These are phyloP conservation scores for Pythium vanterpoolii DNA, from an alignment of 352 stramenopile species.

Conservation along the genomic window DNA sequence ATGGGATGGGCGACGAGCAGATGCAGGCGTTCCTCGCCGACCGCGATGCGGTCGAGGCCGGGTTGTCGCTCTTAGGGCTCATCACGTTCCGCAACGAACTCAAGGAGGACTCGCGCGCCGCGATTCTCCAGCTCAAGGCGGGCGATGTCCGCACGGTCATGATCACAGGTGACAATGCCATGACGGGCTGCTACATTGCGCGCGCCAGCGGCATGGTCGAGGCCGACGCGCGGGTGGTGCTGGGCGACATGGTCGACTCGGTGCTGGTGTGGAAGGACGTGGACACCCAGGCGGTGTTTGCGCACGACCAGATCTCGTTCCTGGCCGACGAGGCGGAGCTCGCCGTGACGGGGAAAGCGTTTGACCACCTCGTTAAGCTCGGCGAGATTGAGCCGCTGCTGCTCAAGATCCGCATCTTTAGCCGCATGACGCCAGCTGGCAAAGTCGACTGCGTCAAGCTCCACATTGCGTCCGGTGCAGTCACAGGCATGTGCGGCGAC, in stretches of 20 bases:
- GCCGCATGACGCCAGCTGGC: slow-evolving; percentile 46
- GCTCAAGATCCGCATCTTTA: slow-evolving; percentile 46
- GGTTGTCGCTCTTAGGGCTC: slow-evolving; percentile 63
- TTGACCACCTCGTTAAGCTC: slow-evolving; percentile 38
- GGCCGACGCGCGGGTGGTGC: slow-evolving; percentile 31
- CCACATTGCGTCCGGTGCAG: slow-evolving; percentile 39
- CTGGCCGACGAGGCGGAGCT: slow-evolving; percentile 33
- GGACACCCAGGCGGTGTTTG: slow-evolving; percentile 33
- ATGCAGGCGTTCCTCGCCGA: slow-evolving; percentile 12
- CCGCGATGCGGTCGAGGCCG: slow-evolving; percentile 46
- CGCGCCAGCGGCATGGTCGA: slow-evolving; percentile 39
- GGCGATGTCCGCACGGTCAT: slow-evolving; percentile 67
- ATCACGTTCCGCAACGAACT: slow-evolving; percentile 84
- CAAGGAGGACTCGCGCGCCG: slow-evolving; percentile 58
- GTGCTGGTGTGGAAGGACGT: slow-evolving; percentile 31
- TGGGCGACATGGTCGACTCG: slow-evolving; percentile 35
- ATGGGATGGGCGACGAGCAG: no score
- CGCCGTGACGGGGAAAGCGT: slow-evolving; percentile 44
- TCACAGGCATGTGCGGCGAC: slow-evolving; percentile 56
- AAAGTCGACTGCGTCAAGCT: slow-evolving; percentile 59
- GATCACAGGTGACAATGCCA: slow-evolving; percentile 77
- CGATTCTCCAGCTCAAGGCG: slow-evolving; percentile 62
- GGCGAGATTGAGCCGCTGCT: slow-evolving; percentile 41
- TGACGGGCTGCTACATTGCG: slow-evolving; percentile 46
- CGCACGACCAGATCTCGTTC: slow-evolving; percentile 23